Evolutionary conservation across 257 asterid species (phyloP).

Genomic region (Buddleja alternifolia): DNA sequence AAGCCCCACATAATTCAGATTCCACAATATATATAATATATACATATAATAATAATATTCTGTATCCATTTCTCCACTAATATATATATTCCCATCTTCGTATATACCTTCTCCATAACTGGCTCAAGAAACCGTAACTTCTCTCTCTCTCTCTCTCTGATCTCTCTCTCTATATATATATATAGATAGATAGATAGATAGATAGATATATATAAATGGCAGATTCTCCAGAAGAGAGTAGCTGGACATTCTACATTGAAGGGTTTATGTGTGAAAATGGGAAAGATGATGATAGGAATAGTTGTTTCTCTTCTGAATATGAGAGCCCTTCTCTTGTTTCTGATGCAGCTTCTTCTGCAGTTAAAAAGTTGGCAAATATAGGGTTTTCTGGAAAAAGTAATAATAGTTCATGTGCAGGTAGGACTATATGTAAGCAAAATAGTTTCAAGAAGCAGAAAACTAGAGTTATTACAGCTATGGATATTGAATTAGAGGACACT

Average conservation of each 20-base stretch:
- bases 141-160: neutral
- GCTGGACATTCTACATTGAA: slow-evolving; percentile 58
- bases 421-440: slow-evolving; percentile 2
- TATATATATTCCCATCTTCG: slow-evolving; percentile 34
- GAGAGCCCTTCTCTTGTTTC: slow-evolving; percentile 40
- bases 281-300: neutral
- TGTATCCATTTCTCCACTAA: slow-evolving; percentile 23
- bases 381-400: slow-evolving; percentile 5
- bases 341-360: slow-evolving; percentile 51
- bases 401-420: too few relatives aligned
- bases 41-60: slow-evolving; percentile 22
- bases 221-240: slow-evolving; percentile 49
- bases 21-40: slow-evolving; percentile 21
- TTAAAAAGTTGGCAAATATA: slow-evolving; percentile 2
- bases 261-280: slow-evolving; percentile 30
- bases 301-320: slow-evolving; percentile 20
- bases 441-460: slow-evolving; percentile 42
- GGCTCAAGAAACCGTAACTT: neutral
- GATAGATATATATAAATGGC: slow-evolving; percentile 23
- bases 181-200: slow-evolving; percentile 18
- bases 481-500: slow-evolving; percentile 56
- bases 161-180: neutral
- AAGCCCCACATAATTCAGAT: slow-evolving; percentile 41
- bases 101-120: slow-evolving; percentile 14
- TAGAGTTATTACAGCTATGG: neutral